phyloP scores from a whole-genome alignment of 805 yeast genomes.

The Candida ficus region DNA sequence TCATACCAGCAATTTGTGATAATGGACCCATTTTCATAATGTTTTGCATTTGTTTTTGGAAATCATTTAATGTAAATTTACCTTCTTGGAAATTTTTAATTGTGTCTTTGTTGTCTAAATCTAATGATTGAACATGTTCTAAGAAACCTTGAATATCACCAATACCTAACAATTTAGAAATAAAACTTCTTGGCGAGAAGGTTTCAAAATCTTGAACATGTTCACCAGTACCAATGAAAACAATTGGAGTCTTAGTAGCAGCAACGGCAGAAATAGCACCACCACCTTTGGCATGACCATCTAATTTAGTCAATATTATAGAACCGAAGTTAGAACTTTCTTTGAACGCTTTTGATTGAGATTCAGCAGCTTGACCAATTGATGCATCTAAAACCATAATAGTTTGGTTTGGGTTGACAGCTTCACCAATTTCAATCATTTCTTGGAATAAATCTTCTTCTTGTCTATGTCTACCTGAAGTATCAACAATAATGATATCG shows the following conservation, averaged over 20 bases:
- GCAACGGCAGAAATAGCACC: slow-evolving; percentile 99
- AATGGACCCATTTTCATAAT: slow-evolving; percentile 96
- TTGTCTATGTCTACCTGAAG: slow-evolving; percentile 97
- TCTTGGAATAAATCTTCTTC: slow-evolving; percentile 88
- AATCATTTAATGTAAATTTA: slow-evolving; percentile 83
- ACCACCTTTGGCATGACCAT: slow-evolving; percentile 99
- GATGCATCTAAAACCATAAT: slow-evolving; percentile 97
- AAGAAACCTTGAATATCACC: slow-evolving; percentile 92
- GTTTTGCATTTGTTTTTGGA: slow-evolving; percentile 92
- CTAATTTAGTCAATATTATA: slow-evolving; percentile 91
- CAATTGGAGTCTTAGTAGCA: slow-evolving; percentile 90
- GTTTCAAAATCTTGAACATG: slow-evolving; percentile 90
- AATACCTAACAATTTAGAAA: slow-evolving; percentile 89
- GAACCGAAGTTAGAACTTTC: slow-evolving; percentile 93
- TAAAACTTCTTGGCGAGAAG: slow-evolving; percentile 83
- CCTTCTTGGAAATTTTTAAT: slow-evolving; percentile 94
- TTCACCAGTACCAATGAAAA: slow-evolving; percentile 97
- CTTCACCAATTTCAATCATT: slow-evolving; percentile 88
- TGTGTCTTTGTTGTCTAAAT: slow-evolving; percentile 83
- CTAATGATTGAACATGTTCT: slow-evolving; percentile 87
- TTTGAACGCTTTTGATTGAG: slow-evolving; percentile 90
- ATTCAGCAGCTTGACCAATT: slow-evolving; percentile 97
- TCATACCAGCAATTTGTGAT: slow-evolving; percentile 90
- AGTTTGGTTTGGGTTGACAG: slow-evolving; percentile 90
- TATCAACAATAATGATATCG: slow-evolving; percentile 92